These are phyloP conservation scores for Rhodofomes roseus DNA, from an alignment of 1,284 basidiomycete genomes.

Conservation along the genomic window DNA sequence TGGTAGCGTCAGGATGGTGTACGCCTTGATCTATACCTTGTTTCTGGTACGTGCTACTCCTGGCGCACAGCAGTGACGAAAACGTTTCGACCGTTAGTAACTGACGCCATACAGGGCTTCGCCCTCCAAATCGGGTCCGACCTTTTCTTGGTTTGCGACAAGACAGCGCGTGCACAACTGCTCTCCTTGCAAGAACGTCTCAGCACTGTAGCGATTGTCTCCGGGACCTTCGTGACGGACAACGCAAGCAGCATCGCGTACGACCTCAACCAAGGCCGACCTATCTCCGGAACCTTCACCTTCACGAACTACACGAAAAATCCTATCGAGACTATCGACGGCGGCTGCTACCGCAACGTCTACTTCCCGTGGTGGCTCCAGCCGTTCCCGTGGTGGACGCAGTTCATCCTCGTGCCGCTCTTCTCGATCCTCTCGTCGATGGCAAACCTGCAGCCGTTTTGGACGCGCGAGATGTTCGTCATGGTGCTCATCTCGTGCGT, in stretches of 20 bases:
- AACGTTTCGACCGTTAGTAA: neutral
- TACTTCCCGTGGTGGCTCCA: conserved; percentile 75
- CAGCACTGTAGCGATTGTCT: conserved; percentile 46
- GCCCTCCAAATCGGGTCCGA: conserved; percentile 87
- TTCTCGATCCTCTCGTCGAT: conserved; percentile 76
- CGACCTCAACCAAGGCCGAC: conserved; percentile 36
- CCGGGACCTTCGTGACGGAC: conserved; percentile 67
- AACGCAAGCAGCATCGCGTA: conserved; percentile 42
- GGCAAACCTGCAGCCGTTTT: conserved; percentile 74
- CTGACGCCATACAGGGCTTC: conserved; percentile 48
- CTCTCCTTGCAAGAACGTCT: conserved; percentile 48
- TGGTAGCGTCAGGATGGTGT: conserved; percentile 88
- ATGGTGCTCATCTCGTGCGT: conserved; percentile 86
- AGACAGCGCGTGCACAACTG: conserved; percentile 48
- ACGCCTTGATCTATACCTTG: conserved; percentile 86
- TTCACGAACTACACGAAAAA: conserved; percentile 56
- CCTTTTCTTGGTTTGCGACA: conserved; percentile 78
- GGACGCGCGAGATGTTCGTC: conserved; percentile 67
- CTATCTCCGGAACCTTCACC: conserved; percentile 69
- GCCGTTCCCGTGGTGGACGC: conserved; percentile 72
- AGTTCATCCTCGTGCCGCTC: conserved; percentile 78
- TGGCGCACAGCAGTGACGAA: too few species aligned
- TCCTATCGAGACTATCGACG: conserved; percentile 43
- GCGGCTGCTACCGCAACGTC: conserved; percentile 68
- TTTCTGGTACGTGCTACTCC: conserved; percentile 55